A percentile compares a stretch with the other conserved stretches of the same genome.
These are phyloP conservation scores for Psilocybe cyanescens DNA, from an alignment of 768 basidiomycete genomes.

Conservation along the genomic window DNA sequence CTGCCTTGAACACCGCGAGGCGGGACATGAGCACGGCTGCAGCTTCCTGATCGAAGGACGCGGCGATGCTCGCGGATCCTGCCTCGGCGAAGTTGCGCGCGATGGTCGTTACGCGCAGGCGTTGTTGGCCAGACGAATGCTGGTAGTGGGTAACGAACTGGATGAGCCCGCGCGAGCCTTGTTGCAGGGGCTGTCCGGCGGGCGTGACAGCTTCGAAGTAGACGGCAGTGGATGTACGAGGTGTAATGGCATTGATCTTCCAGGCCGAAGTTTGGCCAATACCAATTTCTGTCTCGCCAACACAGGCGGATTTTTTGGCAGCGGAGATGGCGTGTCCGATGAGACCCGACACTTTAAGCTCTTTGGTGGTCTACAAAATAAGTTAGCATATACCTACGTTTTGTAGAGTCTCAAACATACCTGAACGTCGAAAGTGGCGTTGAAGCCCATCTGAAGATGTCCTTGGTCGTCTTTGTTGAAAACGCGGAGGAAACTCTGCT, in stretches of 20 bases:
- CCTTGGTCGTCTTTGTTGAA: slow-evolving; percentile 95
- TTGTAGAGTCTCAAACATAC: slow-evolving; percentile 90
- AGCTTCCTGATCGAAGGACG: slow-evolving; percentile 97
- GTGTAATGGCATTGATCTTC: slow-evolving; percentile 93
- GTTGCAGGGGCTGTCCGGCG: slow-evolving; percentile 90
- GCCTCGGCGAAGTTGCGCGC: slow-evolving; percentile 98
- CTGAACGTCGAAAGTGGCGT: slow-evolving; percentile 98
- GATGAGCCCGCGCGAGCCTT: slow-evolving; percentile 90
- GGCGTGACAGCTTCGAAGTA: slow-evolving; percentile 99
- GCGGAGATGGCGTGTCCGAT: slow-evolving; percentile 98
- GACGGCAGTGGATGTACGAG: slow-evolving; percentile 86
- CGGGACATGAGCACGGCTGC: slow-evolving; percentile 98
- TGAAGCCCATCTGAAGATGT: slow-evolving; percentile 95
- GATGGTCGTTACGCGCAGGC: slow-evolving; percentile 94
- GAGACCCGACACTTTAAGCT: slow-evolving; percentile 96
- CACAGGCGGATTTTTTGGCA: slow-evolving; percentile 94
- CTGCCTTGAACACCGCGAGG: slow-evolving; percentile 99
- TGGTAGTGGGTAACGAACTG: slow-evolving; percentile 99
- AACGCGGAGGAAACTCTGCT: slow-evolving; percentile 93
- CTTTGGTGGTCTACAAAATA: slow-evolving; percentile 96
- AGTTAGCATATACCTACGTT: background rate
- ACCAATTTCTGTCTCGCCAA: slow-evolving; percentile 99
- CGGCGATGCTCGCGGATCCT: slow-evolving; percentile 89
- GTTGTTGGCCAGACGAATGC: slow-evolving; percentile 92
- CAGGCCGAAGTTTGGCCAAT: slow-evolving; percentile 99